Conservation (phyloP, 352 stramenopile species). For the Pythium angustatum region DNA sequence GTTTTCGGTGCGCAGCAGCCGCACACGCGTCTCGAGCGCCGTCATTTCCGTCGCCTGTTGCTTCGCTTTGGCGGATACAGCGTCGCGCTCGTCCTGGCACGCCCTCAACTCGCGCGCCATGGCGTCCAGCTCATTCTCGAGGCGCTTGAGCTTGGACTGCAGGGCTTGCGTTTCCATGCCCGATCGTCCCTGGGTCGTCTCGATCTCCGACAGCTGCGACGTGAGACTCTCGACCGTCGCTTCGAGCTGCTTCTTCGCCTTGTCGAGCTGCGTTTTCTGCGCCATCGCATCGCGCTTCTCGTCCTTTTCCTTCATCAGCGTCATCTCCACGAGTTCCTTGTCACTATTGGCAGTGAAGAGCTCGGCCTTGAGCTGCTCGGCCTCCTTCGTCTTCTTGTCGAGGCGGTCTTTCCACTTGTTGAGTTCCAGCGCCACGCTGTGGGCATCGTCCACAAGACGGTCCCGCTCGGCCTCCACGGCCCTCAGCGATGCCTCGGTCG, state of each 20-base stretch:
- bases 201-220: conserved; percentile 25
- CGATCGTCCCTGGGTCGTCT: conserved; percentile 23
- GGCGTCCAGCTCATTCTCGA: conserved; percentile 36
- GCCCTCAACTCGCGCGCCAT: conserved; percentile 28
- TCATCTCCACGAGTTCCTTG: conserved; percentile 32
- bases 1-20: conserved; percentile 35
- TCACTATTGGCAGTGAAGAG: conserved; percentile 32
- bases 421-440: conserved; percentile 24
- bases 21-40: conserved; percentile 31
- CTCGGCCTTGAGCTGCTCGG: conserved; percentile 27
- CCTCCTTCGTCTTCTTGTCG: conserved; percentile 41
- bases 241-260: conserved; percentile 34
- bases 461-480: conserved; percentile 24
- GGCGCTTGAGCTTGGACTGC: conserved; percentile 35
- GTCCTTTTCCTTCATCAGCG: conserved; percentile 29
- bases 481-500: conserved; percentile 9
- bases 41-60: conserved; percentile 31
- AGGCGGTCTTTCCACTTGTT: conserved; percentile 37
- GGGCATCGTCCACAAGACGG: conserved; percentile 24
- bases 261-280: conserved; percentile 27
- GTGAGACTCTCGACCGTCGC: conserved; percentile 28
- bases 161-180: conserved; percentile 33
- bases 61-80: conserved; percentile 23
- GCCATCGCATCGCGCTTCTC: conserved; percentile 31
- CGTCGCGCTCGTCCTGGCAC: conserved; percentile 33